phyloP scores from a whole-genome alignment of 2,329 filamentous ascomycete genomes.

The Chrysoporthe austroafricana region DNA sequence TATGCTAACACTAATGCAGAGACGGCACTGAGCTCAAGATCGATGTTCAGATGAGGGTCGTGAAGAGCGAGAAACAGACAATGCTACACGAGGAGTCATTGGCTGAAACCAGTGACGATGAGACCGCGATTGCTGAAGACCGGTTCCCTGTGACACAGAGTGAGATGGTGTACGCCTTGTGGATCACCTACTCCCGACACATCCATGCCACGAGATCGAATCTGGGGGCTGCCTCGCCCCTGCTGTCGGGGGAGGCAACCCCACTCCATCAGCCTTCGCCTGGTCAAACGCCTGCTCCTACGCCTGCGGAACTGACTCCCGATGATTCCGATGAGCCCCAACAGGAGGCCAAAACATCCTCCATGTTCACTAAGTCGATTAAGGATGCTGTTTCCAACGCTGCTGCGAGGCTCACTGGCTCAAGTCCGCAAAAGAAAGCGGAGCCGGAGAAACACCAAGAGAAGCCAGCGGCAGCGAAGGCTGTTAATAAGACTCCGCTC shows the following conservation, averaged over 20 bases:
- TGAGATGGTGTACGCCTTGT: constrained; percentile 90
- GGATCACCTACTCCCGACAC: constrained; percentile 96
- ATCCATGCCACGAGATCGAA: constrained; percentile 73
- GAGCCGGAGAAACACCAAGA: constrained; percentile 33
- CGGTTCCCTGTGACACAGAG: constrained; percentile 57
- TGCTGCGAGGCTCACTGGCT: constrained; percentile 55
- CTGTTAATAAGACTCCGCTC: constrained; percentile 40
- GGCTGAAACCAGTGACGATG: constrained; percentile 62
- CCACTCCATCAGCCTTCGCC: constrained; percentile 80
- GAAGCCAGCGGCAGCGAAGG: constrained; percentile 31
- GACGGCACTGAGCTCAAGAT: constrained; percentile 92
- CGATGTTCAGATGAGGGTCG: constrained; percentile 94
- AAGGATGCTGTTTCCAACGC: constrained; percentile 61
- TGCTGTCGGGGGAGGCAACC: constrained; percentile 67
- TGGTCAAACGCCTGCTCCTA: constrained; percentile 63
- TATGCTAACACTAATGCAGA: constrained; percentile 58
- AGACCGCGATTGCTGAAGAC: constrained; percentile 46
- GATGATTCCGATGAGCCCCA: constrained; percentile 57
- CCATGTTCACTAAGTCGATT: constrained; percentile 58
- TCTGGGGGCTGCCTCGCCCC: constrained; percentile 65
- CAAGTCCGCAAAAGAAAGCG: constrained; percentile 30
- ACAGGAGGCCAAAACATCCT: constrained; percentile 47
- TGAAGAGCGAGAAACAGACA: constrained; percentile 78
- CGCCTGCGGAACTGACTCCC: constrained; percentile 55
- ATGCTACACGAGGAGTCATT: constrained; percentile 65